Conservation (phyloP, 495 filamentous ascomycete species). For the Penicillium subrubescens region DNA sequence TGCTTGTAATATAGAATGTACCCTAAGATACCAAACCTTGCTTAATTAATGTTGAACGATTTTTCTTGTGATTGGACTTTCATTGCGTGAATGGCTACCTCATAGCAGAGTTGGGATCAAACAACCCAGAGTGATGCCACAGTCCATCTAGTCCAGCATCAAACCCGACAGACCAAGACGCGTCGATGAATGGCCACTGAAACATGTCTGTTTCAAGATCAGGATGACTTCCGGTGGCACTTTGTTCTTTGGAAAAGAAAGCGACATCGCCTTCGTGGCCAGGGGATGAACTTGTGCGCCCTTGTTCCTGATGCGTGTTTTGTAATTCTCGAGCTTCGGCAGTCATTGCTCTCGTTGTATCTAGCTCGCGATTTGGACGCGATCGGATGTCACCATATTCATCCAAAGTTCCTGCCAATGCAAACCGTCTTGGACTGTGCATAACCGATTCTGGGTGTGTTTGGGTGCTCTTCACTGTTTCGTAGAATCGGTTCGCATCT, state of each 20-base stretch:
- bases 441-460: slow-evolving; percentile 23
- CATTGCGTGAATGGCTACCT: slow-evolving; percentile 8
- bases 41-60: not conserved
- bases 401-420: slow-evolving; percentile 42
- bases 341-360: slow-evolving; percentile 15
- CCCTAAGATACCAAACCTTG: not conserved
- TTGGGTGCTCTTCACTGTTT: slow-evolving; percentile 37
- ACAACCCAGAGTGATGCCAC: slow-evolving; percentile 33
- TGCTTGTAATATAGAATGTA: not conserved
- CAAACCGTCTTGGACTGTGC: slow-evolving; percentile 34
- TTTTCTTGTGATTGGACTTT: not conserved
- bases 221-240: slow-evolving; percentile 18
- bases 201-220: slow-evolving; percentile 46
- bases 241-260: slow-evolving; percentile 14
- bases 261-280: slow-evolving; percentile 12
- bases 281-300: slow-evolving; percentile 10
- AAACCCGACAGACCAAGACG: slow-evolving; percentile 44
- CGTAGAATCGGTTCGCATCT: slow-evolving; percentile 47
- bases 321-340: slow-evolving; percentile 11
- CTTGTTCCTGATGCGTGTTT: not conserved
- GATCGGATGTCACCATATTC: slow-evolving; percentile 50
- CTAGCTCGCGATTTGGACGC: slow-evolving; percentile 27
- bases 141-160: slow-evolving; percentile 41
- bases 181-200: slow-evolving; percentile 50
- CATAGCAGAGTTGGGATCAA: slow-evolving; percentile 24